phyloP scores from a whole-genome alignment of 208 protist genomes.

The Acanthamoeba polyphaga region DNA sequence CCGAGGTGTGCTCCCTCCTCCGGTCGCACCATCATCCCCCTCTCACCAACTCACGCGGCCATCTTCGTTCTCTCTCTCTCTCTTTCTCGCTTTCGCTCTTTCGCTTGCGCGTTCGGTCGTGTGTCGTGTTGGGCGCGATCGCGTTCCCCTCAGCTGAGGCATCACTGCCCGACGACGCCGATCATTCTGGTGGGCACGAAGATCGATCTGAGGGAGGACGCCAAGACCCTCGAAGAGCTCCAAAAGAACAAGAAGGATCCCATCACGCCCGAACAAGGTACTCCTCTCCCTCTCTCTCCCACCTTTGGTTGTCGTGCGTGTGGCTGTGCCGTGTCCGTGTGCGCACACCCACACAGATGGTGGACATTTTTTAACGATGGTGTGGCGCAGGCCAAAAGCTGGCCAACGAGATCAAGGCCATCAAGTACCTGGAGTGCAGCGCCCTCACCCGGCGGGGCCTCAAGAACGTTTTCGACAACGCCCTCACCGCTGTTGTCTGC shows the following conservation, averaged over 20 bases:
- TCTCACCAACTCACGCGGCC: neutral
- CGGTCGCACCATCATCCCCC: no score
- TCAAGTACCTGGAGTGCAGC: constrained; percentile 94
- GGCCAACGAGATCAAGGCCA: constrained; percentile 90
- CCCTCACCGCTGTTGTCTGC: constrained; percentile 87
- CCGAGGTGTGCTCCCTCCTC: neutral
- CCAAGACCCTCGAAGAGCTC: constrained; percentile 82
- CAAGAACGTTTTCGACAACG: constrained; percentile 92
- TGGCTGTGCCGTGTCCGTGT: no score
- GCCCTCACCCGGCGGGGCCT: constrained; percentile 92
- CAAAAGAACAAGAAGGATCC: constrained; percentile 78
- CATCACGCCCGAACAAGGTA: constrained; percentile 78
- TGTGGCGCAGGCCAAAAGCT: constrained; percentile 69
- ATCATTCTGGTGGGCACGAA: constrained; percentile 88
- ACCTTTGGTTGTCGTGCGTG: no score
- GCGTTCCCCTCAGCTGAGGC: constrained; percentile 75
- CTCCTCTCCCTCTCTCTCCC: constrained; percentile 85
- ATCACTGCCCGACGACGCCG: constrained; percentile 78
- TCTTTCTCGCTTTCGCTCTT: constrained; percentile 77
- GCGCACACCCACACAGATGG: no score
- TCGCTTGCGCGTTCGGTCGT: neutral
- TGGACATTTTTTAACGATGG: no score
- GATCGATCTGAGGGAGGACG: constrained; percentile 86
- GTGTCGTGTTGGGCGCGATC: neutral
- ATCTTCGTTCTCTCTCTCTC: neutral